A percentile compares a stretch with the other conserved stretches of the same genome.
These are phyloP conservation scores for Pyracantha coccinea DNA, from an alignment of 331 rosid genomes.

Conservation along the genomic window DNA sequence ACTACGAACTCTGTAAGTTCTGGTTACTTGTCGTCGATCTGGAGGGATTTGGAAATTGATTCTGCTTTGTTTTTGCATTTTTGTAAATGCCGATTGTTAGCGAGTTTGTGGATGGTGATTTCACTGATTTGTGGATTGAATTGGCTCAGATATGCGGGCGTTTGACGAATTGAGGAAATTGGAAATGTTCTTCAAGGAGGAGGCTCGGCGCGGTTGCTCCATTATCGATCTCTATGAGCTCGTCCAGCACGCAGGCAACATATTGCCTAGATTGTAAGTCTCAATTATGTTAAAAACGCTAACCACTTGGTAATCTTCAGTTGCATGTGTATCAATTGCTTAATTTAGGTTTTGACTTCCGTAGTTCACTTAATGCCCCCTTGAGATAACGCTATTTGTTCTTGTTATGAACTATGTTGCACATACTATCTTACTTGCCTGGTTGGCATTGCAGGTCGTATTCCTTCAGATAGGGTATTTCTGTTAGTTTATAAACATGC, in stretches of 20 bases:
- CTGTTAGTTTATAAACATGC: not conserved
- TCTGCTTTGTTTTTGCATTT: not conserved
- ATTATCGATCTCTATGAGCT: slow-evolving; percentile 94
- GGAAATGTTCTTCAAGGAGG: slow-evolving; percentile 96
- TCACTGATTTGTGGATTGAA: not conserved
- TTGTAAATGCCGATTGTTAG: not conserved
- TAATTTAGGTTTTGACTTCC: not conserved
- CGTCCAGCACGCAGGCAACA: slow-evolving; percentile 97
- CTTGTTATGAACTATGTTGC: too few relatives aligned
- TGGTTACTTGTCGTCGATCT: not conserved
- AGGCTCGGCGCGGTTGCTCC: slow-evolving; percentile 96
- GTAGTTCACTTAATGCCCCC: not conserved
- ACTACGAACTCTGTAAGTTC: slow-evolving; percentile 85
- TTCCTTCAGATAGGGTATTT: not conserved
- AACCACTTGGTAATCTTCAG: not conserved
- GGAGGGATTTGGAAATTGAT: slow-evolving; percentile 4
- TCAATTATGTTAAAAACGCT: not conserved
- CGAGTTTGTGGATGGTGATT: slow-evolving; percentile 7
- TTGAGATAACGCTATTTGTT: not conserved
- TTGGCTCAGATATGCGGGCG: slow-evolving; percentile 83
- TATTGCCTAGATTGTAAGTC: slow-evolving; percentile 88
- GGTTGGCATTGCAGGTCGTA: not conserved
- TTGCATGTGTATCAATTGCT: not conserved
- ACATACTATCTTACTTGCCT: not conserved
- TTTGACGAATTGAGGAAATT: slow-evolving; percentile 93